Conservation (phyloP, 1,139 yeast genomes). For the Scheffersomyces insectosa region DNA sequence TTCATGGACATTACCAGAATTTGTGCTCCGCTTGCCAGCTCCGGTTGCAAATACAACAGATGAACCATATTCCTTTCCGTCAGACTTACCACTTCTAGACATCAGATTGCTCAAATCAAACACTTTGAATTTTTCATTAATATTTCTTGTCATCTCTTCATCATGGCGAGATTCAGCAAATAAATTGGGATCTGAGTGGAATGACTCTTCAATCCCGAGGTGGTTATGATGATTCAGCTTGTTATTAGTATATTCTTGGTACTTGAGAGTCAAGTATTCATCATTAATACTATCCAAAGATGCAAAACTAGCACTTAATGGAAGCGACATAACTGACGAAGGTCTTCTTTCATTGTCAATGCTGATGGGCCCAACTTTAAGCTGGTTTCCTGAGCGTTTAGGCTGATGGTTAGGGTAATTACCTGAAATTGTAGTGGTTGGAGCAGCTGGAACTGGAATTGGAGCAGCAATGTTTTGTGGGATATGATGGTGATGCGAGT, state of each 20-base stretch:
- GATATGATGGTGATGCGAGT: slow-evolving; percentile 2
- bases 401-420: neutral
- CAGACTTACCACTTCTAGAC: slow-evolving; percentile 19
- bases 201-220: slow-evolving; percentile 1
- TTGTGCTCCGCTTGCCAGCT: neutral
- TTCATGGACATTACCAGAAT: slow-evolving; percentile 5
- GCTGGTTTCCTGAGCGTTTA: slow-evolving; percentile 7
- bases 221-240: slow-evolving; percentile 2
- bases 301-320: slow-evolving; percentile 74
- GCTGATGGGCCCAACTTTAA: slow-evolving; percentile 37
- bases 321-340: slow-evolving; percentile 50
- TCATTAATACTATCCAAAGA: slow-evolving; percentile 73
- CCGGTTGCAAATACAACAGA: too few relatives aligned
- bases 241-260: slow-evolving; percentile 28
- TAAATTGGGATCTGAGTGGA: slow-evolving; percentile 3
- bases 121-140: slow-evolving; percentile 36
- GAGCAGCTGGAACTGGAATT: slow-evolving; percentile 18
- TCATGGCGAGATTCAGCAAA: neutral
- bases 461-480: slow-evolving; percentile 16
- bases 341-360: slow-evolving; percentile 25
- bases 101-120: slow-evolving; percentile 42
- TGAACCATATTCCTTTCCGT: slow-evolving; percentile 1
- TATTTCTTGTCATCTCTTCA: slow-evolving; percentile 7
- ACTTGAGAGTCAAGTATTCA: slow-evolving; percentile 45
- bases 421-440: slow-evolving; percentile 2